These are phyloP conservation scores for Leccinum pseudoinsigne DNA, from an alignment of 1,284 basidiomycete genomes.

Conservation along the genomic window DNA sequence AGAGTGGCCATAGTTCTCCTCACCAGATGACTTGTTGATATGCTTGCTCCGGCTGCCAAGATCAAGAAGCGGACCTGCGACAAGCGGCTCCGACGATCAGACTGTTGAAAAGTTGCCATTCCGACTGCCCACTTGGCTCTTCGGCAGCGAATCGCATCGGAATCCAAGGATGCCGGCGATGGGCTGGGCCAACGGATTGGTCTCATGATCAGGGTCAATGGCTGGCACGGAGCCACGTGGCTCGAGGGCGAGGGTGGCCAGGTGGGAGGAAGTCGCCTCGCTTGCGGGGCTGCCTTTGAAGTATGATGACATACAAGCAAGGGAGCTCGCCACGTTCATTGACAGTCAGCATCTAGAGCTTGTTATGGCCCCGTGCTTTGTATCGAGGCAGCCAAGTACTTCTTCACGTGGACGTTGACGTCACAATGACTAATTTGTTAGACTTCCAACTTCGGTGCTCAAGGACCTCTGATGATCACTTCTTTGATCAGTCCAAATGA, in stretches of 20 bases:
- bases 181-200: not conserved
- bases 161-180: not conserved
- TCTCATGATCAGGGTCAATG: not conserved
- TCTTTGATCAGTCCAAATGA: not conserved
- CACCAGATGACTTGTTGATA: not conserved
- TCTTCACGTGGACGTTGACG: not conserved
- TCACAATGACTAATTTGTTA: not conserved
- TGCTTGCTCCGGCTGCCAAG: not conserved
- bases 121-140: not conserved
- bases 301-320: not conserved
- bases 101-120: not conserved
- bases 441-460: not conserved
- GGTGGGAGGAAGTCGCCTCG: not conserved
- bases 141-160: not conserved
- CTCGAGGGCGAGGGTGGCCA: not conserved
- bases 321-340: not conserved
- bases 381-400: not conserved
- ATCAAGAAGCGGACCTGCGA: not conserved
- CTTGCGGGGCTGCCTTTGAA: not conserved
- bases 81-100: not conserved
- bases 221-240: not conserved
- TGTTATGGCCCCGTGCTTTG: not conserved
- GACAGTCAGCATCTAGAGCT: not conserved
- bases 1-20: not conserved
- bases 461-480: not conserved